These are phyloP conservation scores for Malus sylvestris DNA, from an alignment of 306 rosid species.

Conservation along the genomic window DNA sequence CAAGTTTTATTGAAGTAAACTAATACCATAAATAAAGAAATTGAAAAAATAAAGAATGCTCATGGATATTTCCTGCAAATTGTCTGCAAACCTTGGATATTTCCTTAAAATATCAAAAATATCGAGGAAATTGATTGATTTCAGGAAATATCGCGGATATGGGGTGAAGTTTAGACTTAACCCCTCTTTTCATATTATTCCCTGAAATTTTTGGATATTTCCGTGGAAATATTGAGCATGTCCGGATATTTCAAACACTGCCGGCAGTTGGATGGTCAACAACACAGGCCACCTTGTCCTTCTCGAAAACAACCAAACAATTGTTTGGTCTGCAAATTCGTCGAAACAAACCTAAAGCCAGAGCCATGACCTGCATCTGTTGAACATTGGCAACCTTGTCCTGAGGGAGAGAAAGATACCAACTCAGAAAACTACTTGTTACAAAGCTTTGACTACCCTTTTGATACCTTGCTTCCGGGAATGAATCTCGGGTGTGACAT, in stretches of 20 bases:
- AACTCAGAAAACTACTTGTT: conserved; percentile 20
- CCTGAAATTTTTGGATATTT: too few species aligned
- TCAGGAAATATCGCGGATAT: too few species aligned
- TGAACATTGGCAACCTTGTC: conserved; percentile 50
- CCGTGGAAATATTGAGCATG: too few species aligned
- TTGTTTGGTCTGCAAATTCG: conserved; percentile 37
- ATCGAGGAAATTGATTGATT: too few species aligned
- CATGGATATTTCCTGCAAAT: too few species aligned
- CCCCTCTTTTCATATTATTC: too few species aligned
- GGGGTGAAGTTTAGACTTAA: too few species aligned
- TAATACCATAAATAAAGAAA: too few species aligned
- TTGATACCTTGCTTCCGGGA: conserved; percentile 32
- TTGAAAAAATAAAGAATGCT: too few species aligned
- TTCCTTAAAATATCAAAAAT: too few species aligned
- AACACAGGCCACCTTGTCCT: conserved; percentile 23
- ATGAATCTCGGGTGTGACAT: conserved; percentile 49
- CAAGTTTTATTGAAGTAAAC: too few species aligned
- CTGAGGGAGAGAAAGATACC: conserved; percentile 14
- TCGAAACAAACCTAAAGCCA: conserved; percentile 6
- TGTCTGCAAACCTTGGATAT: too few species aligned
- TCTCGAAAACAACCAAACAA: neutral
- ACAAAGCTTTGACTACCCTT: conserved; percentile 43
- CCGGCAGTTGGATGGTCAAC: conserved; percentile 23
- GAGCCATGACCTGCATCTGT: conserved; percentile 22
- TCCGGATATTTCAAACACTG: neutral